Conservation (phyloP, 106 monocot species). For the Phalaenopsis aphrodite region DNA sequence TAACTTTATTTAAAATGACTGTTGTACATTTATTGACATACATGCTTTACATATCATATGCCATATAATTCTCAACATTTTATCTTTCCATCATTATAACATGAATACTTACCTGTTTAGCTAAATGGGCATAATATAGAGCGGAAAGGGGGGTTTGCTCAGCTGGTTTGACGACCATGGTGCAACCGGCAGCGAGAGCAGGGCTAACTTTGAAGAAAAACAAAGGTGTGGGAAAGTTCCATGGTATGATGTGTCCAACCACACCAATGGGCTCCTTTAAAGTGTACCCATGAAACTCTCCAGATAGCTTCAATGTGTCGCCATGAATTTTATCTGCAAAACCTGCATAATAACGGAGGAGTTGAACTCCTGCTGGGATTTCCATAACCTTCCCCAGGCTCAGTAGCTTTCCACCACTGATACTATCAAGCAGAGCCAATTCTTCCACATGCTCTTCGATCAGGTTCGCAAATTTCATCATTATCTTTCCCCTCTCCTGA, state of each 20-base stretch:
- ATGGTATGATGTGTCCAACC: slow-evolving; percentile 18
- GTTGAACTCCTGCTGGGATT: slow-evolving; percentile 18
- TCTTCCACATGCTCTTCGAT: slow-evolving; percentile 40
- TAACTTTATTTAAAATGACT: no score
- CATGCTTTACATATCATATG: no score
- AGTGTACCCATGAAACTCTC: slow-evolving; percentile 22
- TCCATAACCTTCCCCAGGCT: slow-evolving; percentile 17
- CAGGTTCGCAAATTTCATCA: slow-evolving; percentile 54
- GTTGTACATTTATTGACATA: no score
- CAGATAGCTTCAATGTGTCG: slow-evolving; percentile 37
- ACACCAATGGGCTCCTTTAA: slow-evolving; percentile 21
- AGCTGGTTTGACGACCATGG: slow-evolving; percentile 22
- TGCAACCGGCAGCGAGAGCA: slow-evolving; percentile 25
- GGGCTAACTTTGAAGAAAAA: slow-evolving; percentile 22
- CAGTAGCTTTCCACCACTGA: slow-evolving; percentile 48
- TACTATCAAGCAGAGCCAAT: slow-evolving; percentile 32
- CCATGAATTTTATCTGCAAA: slow-evolving; percentile 68
- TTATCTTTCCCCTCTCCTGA: slow-evolving; percentile 51
- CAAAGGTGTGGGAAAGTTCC: slow-evolving; percentile 18
- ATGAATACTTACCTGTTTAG: slow-evolving; percentile 6
- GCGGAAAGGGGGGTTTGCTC: slow-evolving; percentile 26
- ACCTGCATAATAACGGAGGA: slow-evolving; percentile 57
- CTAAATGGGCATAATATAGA: slow-evolving; percentile 19
- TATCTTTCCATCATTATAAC: no score
- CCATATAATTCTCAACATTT: no score